phyloP scores from a whole-genome alignment of 2,329 filamentous ascomycete species.

The Geosmithia morbida region DNA sequence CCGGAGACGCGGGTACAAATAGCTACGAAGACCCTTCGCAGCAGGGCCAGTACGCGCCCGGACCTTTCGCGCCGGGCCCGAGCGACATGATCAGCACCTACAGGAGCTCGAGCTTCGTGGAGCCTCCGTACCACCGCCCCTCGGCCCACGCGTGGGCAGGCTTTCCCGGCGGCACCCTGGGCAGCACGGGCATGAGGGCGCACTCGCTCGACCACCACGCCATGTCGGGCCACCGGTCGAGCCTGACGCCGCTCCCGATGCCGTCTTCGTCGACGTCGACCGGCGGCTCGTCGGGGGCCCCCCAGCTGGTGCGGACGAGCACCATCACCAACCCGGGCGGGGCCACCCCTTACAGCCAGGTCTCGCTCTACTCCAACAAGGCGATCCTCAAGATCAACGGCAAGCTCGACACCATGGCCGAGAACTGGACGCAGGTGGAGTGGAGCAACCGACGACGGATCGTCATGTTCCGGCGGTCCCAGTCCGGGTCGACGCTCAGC shows the following conservation, averaged over 20 bases:
- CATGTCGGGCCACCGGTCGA: conserved; percentile 25
- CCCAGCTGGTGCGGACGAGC: conserved; percentile 41
- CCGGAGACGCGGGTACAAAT: conserved; percentile 20
- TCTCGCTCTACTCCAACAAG: conserved; percentile 71
- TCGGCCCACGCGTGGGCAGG: conserved; percentile 22
- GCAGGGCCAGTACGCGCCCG: conserved; percentile 20
- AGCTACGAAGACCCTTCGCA: conserved; percentile 30
- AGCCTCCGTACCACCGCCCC: conserved; percentile 29
- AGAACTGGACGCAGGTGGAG: conserved; percentile 74
- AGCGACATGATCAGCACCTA: conserved; percentile 42
- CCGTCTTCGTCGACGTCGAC: conserved; percentile 13
- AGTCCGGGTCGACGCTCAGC: conserved; percentile 68
- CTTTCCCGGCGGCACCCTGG: conserved; percentile 23
- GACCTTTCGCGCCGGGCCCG: conserved; percentile 22
- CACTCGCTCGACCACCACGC: conserved; percentile 26
- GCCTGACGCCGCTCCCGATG: conserved; percentile 32
- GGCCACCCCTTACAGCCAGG: conserved; percentile 52
- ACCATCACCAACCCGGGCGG: conserved; percentile 26
- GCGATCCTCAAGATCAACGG: conserved; percentile 75
- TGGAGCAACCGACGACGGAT: conserved; percentile 65
- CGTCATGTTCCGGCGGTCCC: conserved; percentile 75
- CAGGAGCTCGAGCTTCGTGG: conserved; percentile 34
- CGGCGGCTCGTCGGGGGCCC: conserved; percentile 16
- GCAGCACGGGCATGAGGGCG: conserved; percentile 22
- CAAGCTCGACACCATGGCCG: conserved; percentile 71